phyloP scores from a whole-genome alignment of 352 stramenopile species.

The Phytophthora chlamydospora region DNA sequence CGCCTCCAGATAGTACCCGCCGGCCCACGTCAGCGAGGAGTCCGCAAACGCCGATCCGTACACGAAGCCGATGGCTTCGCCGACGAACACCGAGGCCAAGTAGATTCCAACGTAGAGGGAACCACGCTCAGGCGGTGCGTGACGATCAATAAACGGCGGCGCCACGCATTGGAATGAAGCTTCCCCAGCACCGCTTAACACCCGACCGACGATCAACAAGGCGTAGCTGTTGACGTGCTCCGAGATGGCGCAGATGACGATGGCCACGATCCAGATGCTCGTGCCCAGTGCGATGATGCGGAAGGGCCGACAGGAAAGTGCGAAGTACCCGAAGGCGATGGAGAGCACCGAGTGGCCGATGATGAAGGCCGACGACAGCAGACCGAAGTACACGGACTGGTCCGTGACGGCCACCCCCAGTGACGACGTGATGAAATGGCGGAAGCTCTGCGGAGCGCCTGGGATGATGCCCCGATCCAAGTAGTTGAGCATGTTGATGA shows the following conservation, averaged over 20 bases:
- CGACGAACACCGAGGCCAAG: conserved; percentile 81
- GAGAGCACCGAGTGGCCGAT: conserved; percentile 78
- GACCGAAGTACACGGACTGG: conserved; percentile 54
- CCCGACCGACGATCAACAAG: conserved; percentile 70
- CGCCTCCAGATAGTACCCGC: conserved; percentile 80
- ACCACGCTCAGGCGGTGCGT: conserved; percentile 48
- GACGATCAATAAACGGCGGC: conserved; percentile 86
- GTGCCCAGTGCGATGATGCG: conserved; percentile 73
- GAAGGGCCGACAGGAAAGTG: conserved; percentile 80
- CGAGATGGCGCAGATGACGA: conserved; percentile 68
- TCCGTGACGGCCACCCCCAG: conserved; percentile 36
- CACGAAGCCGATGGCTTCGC: conserved; percentile 77
- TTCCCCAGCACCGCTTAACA: conserved; percentile 81
- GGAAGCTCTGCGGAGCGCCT: conserved; percentile 71
- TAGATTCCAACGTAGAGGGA: conserved; percentile 89
- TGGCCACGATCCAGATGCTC: conserved; percentile 72
- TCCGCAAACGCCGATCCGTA: conserved; percentile 62
- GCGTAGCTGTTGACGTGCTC: conserved; percentile 62
- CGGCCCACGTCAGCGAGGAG: conserved; percentile 57
- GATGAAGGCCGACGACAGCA: conserved; percentile 87
- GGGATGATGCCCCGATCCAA: conserved; percentile 94
- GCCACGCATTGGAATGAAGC: conserved; percentile 86
- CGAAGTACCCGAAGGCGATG: conserved; percentile 76
- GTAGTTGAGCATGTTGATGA: conserved; percentile 94
- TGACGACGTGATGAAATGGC: conserved; percentile 68